These are phyloP conservation scores for Testicularia cyperi DNA, from an alignment of 1,284 basidiomycete species.

Conservation along the genomic window DNA sequence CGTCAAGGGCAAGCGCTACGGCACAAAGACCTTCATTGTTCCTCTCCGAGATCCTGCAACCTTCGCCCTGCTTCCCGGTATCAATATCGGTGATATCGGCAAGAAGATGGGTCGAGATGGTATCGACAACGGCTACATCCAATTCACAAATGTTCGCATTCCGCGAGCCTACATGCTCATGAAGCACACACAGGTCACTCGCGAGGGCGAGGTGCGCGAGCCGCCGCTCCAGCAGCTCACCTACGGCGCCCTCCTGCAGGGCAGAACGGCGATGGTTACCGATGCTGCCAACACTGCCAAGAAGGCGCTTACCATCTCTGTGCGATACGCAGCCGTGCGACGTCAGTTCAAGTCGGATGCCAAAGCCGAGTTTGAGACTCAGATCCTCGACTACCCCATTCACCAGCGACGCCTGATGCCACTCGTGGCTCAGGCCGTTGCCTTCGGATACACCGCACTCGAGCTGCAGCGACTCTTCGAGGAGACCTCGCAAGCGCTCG, in stretches of 20 bases:
- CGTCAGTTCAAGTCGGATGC: conserved; percentile 64
- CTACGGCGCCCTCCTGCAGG: conserved; percentile 66
- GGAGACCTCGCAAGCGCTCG: conserved; percentile 64
- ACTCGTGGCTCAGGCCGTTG: conserved; percentile 65
- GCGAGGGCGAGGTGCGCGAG: conserved; percentile 63
- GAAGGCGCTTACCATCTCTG: conserved; percentile 65
- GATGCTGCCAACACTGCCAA: conserved; percentile 65
- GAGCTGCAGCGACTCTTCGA: conserved; percentile 61
- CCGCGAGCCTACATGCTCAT: conserved; percentile 67
- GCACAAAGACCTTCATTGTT: conserved; percentile 67
- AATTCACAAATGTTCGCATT: conserved; percentile 67
- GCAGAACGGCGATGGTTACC: conserved; percentile 65
- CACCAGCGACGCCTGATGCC: conserved; percentile 68
- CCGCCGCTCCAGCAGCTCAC: conserved; percentile 66
- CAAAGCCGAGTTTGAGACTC: conserved; percentile 62
- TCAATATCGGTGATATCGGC: conserved; percentile 67
- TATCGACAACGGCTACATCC: conserved; percentile 62
- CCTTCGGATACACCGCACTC: conserved; percentile 65
- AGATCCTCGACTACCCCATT: conserved; percentile 67
- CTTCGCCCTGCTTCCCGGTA: conserved; percentile 62
- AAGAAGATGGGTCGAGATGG: conserved; percentile 68
- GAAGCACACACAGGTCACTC: conserved; percentile 66
- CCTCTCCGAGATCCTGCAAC: conserved; percentile 65
- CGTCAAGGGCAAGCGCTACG: conserved; percentile 65
- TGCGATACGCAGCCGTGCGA: conserved; percentile 66